Base-by-base conservation (phyloP, 768 basidiomycete genomes). In the Steccherinum ochraceum region DNA sequence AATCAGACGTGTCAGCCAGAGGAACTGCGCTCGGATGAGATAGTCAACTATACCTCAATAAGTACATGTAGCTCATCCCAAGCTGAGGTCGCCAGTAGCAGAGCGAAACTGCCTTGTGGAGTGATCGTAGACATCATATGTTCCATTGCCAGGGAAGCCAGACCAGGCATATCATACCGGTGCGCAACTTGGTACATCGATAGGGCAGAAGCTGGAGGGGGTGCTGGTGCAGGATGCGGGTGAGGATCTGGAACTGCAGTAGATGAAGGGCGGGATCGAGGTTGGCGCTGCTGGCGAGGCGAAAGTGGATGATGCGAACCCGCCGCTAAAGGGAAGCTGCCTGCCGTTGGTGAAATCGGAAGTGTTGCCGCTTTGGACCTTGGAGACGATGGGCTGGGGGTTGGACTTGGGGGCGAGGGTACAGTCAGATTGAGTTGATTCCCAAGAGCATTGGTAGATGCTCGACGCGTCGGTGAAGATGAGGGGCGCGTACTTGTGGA, bases 181-280 rank as follows among this genome's bases (percentile, higher is more conserved):
- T 91, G 86, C 3, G 86, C 84, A 11, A 88, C 74, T 56, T 85
- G 84, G 67, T 87, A 91, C 57, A 89, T 77, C 0, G 81, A 80
- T 45, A 91, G 64, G 1, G 87, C 86, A 20, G 84, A 86, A 12
- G 86, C 86, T 13, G 86, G 80, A 3, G 71, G 65, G 5, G 84
- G 84, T 3, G 76, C 56, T 4, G 78, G 69, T 0, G 81, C 79
- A 10, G 87, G 88, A 58, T 89, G 88, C 0, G 76, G 67, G 63
- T 91, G 85, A 2, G 88, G 87, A 59, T 90, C 88, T 11, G 73
- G 67, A 2, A 64, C 68, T 11, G 74, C 67, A 16, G 61, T 52
- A 12, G 67, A 48, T 1, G 62, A 50, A 12, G 67, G 49, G 7
- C 54, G 61, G 45, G 67, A 57, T 42, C 67, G 68, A n/a, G n/a